These are phyloP conservation scores for Phyllosticta capitalensis DNA, from an alignment of 2,329 filamentous ascomycete species.

Conservation along the genomic window DNA sequence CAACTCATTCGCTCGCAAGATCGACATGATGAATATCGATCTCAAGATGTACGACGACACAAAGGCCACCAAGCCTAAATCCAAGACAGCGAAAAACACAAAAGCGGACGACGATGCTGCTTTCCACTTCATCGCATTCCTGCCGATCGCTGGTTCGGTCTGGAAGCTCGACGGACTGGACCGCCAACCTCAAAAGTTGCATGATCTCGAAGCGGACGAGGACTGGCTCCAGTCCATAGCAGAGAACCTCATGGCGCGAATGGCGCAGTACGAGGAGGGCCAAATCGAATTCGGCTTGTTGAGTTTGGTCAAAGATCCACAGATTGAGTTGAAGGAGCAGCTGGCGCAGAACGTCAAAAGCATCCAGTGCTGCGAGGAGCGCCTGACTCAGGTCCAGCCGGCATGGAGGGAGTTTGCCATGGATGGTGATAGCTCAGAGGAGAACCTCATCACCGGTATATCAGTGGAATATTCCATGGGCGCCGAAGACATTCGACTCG, in stretches of 20 bases:
- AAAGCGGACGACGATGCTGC: slow-evolving; percentile 48
- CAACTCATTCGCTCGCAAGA: slow-evolving; percentile 76
- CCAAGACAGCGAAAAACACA: slow-evolving; percentile 13
- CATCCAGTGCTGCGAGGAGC: slow-evolving; percentile 31
- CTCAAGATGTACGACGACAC: slow-evolving; percentile 46
- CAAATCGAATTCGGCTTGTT: slow-evolving; percentile 68
- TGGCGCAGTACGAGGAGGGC: slow-evolving; percentile 49
- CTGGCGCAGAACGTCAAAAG: slow-evolving; percentile 37
- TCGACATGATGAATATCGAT: slow-evolving; percentile 64
- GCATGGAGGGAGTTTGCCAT: slow-evolving; percentile 34
- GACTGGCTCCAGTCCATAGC: slow-evolving; percentile 61
- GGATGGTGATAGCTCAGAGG: slow-evolving; percentile 15
- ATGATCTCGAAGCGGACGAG: slow-evolving; percentile 28
- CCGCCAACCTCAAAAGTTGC: slow-evolving; percentile 44
- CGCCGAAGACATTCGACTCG: slow-evolving; percentile 14
- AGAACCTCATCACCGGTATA: slow-evolving; percentile 14
- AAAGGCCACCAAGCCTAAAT: slow-evolving; percentile 9
- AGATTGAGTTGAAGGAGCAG: slow-evolving; percentile 38
- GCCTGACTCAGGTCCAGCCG: slow-evolving; percentile 29
- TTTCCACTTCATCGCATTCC: slow-evolving; percentile 85
- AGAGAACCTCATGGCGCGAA: slow-evolving; percentile 56
- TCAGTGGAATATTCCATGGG: slow-evolving; percentile 17
- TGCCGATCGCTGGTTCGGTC: slow-evolving; percentile 62
- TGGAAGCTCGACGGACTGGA: slow-evolving; percentile 89
- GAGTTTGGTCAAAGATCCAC: slow-evolving; percentile 60